A percentile compares a stretch with the other conserved stretches of the same genome.
Conservation (phyloP, 257 asterid species). For the Solanum pimpinellifolium region DNA sequence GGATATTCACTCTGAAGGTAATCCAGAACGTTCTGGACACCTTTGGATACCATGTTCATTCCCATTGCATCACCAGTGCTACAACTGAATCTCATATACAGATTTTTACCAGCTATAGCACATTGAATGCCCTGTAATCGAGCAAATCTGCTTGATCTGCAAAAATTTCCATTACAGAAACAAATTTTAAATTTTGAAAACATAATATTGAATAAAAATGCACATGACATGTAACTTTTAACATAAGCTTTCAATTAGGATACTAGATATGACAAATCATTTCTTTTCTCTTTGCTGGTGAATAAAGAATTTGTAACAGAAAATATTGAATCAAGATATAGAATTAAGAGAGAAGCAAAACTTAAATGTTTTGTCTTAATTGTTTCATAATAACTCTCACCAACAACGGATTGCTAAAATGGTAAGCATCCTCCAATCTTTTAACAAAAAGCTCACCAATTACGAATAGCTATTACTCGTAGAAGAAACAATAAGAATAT, state of each 20-base stretch:
- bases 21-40: slow-evolving; percentile 44
- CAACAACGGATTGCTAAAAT: background rate
- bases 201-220: background rate
- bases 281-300: background rate
- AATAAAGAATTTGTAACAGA: background rate
- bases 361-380: background rate
- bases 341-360: background rate
- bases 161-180: background rate
- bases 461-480: background rate
- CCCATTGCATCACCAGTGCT: slow-evolving; percentile 66
- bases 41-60: slow-evolving; percentile 53
- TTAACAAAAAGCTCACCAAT: too few species aligned
- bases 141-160: slow-evolving; percentile 47
- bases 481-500: background rate
- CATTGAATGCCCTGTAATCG: slow-evolving; percentile 32
- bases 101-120: slow-evolving; percentile 45
- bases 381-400: background rate
- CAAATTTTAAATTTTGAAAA: background rate
- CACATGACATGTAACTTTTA: background rate
- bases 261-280: background rate
- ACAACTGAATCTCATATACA: slow-evolving; percentile 37
- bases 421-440: background rate
- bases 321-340: background rate
- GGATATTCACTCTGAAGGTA: slow-evolving; percentile 33
- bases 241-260: background rate